A percentile compares a stretch with the other conserved stretches of the same genome.
Evolutionary conservation across 805 yeast genomes (phyloP).

Genomic region (Myxozyma kluyveri): DNA sequence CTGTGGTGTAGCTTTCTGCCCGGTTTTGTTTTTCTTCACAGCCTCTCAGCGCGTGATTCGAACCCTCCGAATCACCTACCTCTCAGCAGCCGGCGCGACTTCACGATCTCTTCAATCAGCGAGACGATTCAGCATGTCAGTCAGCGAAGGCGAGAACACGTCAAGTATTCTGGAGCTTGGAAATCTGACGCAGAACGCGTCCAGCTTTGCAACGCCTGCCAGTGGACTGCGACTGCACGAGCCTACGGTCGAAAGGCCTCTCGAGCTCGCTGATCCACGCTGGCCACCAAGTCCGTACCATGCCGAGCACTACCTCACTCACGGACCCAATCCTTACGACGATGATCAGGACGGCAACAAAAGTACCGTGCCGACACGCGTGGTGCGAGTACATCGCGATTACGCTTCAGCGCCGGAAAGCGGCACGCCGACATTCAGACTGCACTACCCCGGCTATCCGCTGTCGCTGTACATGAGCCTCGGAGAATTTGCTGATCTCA

Average conservation of each 20-base stretch:
- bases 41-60: too few relatives aligned
- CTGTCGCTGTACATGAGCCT: slow-evolving; percentile 8
- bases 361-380: slow-evolving; percentile 1
- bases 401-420: background rate
- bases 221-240: too few relatives aligned
- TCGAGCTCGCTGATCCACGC: slow-evolving; percentile 8
- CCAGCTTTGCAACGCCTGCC: too few relatives aligned
- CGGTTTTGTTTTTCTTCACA: too few relatives aligned
- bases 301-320: slow-evolving; percentile 11
- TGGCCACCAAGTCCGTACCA: slow-evolving; percentile 9
- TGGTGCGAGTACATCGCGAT: slow-evolving; percentile 12
- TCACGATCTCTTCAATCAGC: too few relatives aligned
- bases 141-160: too few relatives aligned
- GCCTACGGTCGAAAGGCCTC: slow-evolving; percentile 2
- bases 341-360: background rate
- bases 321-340: slow-evolving; percentile 3
- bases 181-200: too few relatives aligned
- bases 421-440: slow-evolving; percentile 2
- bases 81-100: too few relatives aligned
- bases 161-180: too few relatives aligned
- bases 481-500: slow-evolving; percentile 7
- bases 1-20: too few relatives aligned
- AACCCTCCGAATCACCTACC: too few relatives aligned
- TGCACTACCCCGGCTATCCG: slow-evolving; percentile 10
- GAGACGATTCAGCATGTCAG: too few relatives aligned